Base-by-base conservation (phyloP, 1,284 basidiomycete species). In the Farysia itapuensis region DNA sequence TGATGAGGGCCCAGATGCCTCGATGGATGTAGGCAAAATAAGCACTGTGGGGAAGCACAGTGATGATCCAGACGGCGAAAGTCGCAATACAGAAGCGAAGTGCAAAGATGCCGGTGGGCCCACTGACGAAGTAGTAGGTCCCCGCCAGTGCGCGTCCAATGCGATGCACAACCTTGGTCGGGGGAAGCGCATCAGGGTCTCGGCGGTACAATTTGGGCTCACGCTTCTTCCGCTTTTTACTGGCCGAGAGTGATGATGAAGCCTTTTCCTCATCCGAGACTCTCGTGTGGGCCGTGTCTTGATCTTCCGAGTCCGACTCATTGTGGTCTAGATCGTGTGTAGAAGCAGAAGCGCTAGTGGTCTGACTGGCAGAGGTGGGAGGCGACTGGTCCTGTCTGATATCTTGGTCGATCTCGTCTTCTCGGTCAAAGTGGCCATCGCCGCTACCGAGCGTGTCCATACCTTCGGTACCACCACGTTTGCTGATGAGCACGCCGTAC, bases 161-260 rank as follows among this genome's bases (percentile, higher is more conserved):
- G 14, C 38, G 33, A 26, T 71, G 52, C 3, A 44, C 6, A n/a
- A 41, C 13, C 16, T 33, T 59, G 3, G 45, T 73, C 0, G 87
- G 86, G 3, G 86, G 85, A 0, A 89, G 72, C 0, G 85, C 86
- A 67, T 89, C 87, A 0, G 87, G 87, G 74, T 89, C 85, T 28
- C 88, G 80, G 2, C 81, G 78, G 15, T 59, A 54, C 20, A 34
- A 21, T 24, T 51, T 54, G 13, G 16, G 31, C 18, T 24, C 21
- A 1, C 25, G 25, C 18, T 24, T 25, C 12, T 24, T 26, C 8
- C 16, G 8, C 11, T 24, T 13, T 6, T 15, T 13, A 19, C 18
- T 11, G 24, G 39, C 43, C 20, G 21, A 15, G 39, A 12, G 13
- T 30, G 18, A 5, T 26, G 26, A 28, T 14, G 34, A 15, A 2